Base-by-base conservation (phyloP, 768 basidiomycete species). In the Hortiboletus campestris region DNA sequence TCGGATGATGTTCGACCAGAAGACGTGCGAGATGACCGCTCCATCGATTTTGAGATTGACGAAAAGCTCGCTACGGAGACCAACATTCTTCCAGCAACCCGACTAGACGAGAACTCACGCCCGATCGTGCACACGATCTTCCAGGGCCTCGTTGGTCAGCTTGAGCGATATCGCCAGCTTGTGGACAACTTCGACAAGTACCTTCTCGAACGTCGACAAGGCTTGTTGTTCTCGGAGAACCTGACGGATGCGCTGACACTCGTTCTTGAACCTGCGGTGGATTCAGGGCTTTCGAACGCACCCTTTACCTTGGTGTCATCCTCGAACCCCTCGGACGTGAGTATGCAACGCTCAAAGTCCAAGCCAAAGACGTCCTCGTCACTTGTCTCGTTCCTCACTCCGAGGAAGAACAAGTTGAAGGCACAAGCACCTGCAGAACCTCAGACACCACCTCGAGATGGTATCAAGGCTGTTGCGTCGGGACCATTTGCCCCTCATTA, bases 151-250 rank as follows among this genome's bases (percentile, higher is more conserved):
- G 85, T 93, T 41, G 78, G 80, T 17, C 91, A 94, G 62, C 80
- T 98, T 10, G 89, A 93, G 63, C 78, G 81, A 43, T 94, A 94
- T 73, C 86, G 93, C 8, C 76, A 80, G 39, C 68, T 79, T 19
- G 85, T 96, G 29, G 80, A 86, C 20, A 75, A 86, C 44, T 97
- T 98, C 66, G 94, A 98, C 74, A 82, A 81, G 65, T 91, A 84
- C 64, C 81, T 98, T 3, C 70, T 84, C 2, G 92, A 98, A 72
- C 82, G 96, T 35, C 82, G 96, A 17, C 89, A 88, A 66, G 95
- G 94, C 2, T 78, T 98, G 10, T 73, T 96, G 17, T 97, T 96
- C 71, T 88, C 89, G 4, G 94, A 97, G 73, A 94, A 94, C 67
- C 75, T 97, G 35, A 89, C 86, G 8, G 96, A 98, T 63, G 95